Conservation (phyloP, 106 monocot species). For the Dioscorea alata region DNA sequence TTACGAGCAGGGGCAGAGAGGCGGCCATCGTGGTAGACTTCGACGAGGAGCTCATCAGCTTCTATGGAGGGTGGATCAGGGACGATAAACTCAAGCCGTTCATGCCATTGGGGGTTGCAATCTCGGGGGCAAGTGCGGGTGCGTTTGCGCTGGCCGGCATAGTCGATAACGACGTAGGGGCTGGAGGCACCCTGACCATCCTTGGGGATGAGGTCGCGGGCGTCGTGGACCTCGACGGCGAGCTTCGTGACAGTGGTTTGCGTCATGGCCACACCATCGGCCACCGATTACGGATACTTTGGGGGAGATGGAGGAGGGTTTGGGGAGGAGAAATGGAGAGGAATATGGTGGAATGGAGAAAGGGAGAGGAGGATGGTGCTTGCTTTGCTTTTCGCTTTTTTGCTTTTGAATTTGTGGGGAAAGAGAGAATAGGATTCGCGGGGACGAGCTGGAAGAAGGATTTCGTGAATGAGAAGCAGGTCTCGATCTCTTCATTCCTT, state of each 20-base stretch:
- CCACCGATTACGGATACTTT: conserved; percentile 5
- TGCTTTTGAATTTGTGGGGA: neutral
- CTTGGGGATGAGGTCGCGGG: conserved; percentile 85
- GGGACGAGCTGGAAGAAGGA: no score
- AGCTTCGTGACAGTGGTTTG: conserved; percentile 41
- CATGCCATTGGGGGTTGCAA: conserved; percentile 86
- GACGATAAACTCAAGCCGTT: conserved; percentile 73
- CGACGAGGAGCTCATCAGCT: conserved; percentile 68
- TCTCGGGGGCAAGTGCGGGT: conserved; percentile 55
- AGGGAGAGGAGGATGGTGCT: neutral
- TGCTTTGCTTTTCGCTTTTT: neutral
- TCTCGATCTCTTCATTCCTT: no score
- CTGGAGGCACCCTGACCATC: conserved; percentile 87
- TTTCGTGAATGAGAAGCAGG: no score
- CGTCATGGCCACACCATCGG: conserved; percentile 21
- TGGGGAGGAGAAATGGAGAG: neutral
- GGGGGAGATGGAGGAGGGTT: neutral
- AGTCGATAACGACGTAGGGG: conserved; percentile 82
- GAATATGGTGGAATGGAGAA: neutral
- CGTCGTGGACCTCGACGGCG: conserved; percentile 78
- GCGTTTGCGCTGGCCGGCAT: conserved; percentile 86
- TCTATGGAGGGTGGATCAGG: conserved; percentile 62
- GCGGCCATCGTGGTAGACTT: conserved; percentile 76
- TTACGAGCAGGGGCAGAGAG: conserved; percentile 38
- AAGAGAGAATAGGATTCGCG: no score